Conservation (phyloP, 192 early-diverging fungal genomes). For the Linnemannia hyalina region DNA sequence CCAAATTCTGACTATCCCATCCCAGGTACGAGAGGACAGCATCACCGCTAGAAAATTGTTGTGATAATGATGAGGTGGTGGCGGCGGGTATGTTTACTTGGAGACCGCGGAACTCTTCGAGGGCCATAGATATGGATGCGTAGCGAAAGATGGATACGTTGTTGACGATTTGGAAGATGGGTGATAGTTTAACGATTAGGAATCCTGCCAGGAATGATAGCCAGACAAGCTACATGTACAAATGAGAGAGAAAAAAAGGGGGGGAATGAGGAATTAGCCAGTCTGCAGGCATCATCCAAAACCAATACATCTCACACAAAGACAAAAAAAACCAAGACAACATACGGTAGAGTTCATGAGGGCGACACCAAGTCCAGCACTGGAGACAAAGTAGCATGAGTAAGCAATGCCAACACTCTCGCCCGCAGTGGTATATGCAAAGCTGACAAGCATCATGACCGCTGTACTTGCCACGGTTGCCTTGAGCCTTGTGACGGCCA, state of each 20-base stretch:
- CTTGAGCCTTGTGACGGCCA: neutral
- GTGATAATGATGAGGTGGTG: neutral
- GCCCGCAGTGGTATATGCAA: conserved; percentile 13
- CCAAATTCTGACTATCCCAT: neutral
- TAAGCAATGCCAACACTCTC: conserved; percentile 16
- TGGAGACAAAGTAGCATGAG: neutral
- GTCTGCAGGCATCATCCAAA: too few relatives aligned
- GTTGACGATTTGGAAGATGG: conserved; percentile 1
- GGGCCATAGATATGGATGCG: conserved; percentile 4
- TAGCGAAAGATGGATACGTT: conserved; percentile 17
- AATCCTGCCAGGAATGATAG: conserved; percentile 20
- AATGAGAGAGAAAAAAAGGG: neutral
- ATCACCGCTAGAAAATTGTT: neutral
- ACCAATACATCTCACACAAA: neutral
- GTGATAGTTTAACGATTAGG: neutral
- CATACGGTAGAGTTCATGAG: conserved; percentile 16
- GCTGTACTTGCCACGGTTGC: neutral
- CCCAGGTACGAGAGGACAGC: neutral
- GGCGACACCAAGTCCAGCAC: neutral
- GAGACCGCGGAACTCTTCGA: conserved; percentile 9
- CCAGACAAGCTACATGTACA: conserved; percentile 4
- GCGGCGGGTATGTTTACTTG: neutral
- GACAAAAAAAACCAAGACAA: neutral
- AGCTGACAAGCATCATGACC: conserved; percentile 5
- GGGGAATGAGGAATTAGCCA: neutral